Percentiles rank a stretch among this genome's conserved stretches.
These are phyloP conservation scores for Telfairia occidentalis DNA, from an alignment of 331 rosid genomes.

Conservation along the genomic window DNA sequence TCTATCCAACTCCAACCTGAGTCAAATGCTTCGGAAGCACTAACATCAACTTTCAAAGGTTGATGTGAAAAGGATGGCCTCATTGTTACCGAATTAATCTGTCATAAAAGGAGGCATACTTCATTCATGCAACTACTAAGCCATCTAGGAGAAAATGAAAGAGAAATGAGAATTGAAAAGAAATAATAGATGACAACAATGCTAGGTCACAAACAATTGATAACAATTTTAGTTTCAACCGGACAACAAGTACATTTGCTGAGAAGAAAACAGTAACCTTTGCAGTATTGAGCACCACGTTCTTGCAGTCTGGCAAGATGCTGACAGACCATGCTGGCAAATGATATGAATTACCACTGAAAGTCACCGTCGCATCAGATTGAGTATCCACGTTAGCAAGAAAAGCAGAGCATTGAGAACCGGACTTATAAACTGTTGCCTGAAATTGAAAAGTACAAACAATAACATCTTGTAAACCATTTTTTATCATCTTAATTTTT, in stretches of 20 bases:
- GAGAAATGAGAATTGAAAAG: not conserved
- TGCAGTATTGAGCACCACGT: constrained; percentile 83
- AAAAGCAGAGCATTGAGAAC: constrained; percentile 61
- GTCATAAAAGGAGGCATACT: constrained; percentile 16
- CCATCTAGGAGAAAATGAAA: not conserved
- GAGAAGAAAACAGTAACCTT: constrained; percentile 46
- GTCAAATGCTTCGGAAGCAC: constrained; percentile 38
- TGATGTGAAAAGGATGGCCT: constrained; percentile 49
- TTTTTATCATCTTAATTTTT: not conserved
- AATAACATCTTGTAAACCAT: not conserved
- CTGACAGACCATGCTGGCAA: constrained; percentile 98
- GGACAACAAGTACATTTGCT: not conserved
- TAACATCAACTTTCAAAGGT: constrained; percentile 30
- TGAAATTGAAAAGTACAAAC: constrained; percentile 20
- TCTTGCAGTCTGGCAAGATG: constrained; percentile 95
- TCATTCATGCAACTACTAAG: not conserved
- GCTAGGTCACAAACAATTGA: not conserved
- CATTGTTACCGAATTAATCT: constrained; percentile 60
- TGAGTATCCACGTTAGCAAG: constrained; percentile 56
- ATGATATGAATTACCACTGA: constrained; percentile 59
- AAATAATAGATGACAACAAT: not conserved
- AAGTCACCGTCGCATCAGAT: constrained; percentile 58
- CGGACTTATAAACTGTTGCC: constrained; percentile 70
- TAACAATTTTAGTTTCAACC: not conserved
- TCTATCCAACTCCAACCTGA: constrained; percentile 74